These are phyloP conservation scores for Suillus bovinus DNA, from an alignment of 768 basidiomycete species.

Conservation along the genomic window DNA sequence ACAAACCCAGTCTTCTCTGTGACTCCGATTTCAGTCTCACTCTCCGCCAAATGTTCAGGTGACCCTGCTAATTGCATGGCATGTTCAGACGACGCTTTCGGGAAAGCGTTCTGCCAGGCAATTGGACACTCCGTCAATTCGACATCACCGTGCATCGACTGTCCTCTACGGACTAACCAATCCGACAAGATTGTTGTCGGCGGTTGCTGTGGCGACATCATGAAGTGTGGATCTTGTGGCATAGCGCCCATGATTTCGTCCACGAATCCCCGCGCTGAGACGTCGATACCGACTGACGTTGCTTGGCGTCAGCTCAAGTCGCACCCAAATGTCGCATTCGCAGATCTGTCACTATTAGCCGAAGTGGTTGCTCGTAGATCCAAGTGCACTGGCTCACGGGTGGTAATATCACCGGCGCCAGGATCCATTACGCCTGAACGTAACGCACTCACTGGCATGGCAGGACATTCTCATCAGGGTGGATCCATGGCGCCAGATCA, in stretches of 20 bases:
- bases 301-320: constrained; percentile 85
- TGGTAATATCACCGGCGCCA: constrained; percentile 57
- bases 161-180: constrained; percentile 43
- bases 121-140: constrained; percentile 61
- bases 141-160: constrained; percentile 53
- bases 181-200: constrained; percentile 27
- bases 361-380: constrained; percentile 87
- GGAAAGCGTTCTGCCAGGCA: constrained; percentile 84
- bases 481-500: constrained; percentile 21
- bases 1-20: constrained; percentile 57
- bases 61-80: constrained; percentile 86
- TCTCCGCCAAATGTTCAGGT: constrained; percentile 64
- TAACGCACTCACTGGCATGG: background rate
- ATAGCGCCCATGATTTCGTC: constrained; percentile 32
- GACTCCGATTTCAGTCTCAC: constrained; percentile 34
- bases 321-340: constrained; percentile 86
- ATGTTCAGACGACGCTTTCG: constrained; percentile 84
- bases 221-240: constrained; percentile 31
- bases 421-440: constrained; percentile 52
- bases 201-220: constrained; percentile 41
- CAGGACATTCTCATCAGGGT: constrained; percentile 15
- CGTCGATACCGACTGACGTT: constrained; percentile 75
- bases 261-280: constrained; percentile 29
- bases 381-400: constrained; percentile 70
- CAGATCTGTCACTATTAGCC: constrained; percentile 80